Conservation (phyloP, 1,139 yeast genomes). For the Yamadazyma oceani region DNA sequence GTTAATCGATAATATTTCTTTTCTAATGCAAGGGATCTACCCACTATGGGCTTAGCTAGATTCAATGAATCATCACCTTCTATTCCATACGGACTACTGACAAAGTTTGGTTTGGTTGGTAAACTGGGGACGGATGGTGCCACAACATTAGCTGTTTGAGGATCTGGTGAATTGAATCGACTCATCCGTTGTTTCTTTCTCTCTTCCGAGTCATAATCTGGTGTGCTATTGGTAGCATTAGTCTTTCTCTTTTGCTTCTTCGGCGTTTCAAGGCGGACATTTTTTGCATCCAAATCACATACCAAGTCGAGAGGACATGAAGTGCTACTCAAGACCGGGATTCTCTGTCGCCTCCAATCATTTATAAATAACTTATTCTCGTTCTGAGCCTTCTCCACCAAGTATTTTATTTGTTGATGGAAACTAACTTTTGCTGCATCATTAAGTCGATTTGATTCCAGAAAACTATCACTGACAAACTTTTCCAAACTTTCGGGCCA, state of each 20-base stretch:
- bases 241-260: constrained; percentile 1
- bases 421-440: constrained; percentile 23
- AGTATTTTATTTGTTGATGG: constrained; percentile 28
- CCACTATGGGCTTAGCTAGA: constrained; percentile 46
- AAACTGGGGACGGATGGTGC: constrained; percentile 2
- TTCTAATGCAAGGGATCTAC: constrained; percentile 65
- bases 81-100: too few relatives aligned
- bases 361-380: constrained; percentile 48
- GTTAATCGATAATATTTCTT: constrained; percentile 82
- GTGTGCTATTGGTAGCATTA: neutral
- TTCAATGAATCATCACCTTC: neutral
- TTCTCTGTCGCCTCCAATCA: constrained; percentile 58
- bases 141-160: constrained; percentile 3
- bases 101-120: constrained; percentile 8
- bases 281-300: constrained; percentile 7
- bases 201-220: constrained; percentile 34
- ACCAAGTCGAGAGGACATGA: constrained; percentile 6
- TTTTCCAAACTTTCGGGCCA: constrained; percentile 38
- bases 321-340: constrained; percentile 46
- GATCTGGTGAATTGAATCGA: constrained; percentile 46
- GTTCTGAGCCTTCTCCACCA: constrained; percentile 45
- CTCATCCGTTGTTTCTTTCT: constrained; percentile 48
- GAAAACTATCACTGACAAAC: constrained; percentile 31
- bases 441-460: constrained; percentile 20
- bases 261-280: neutral